These are phyloP conservation scores for Lablab purpureus DNA, from an alignment of 306 rosid species.

Conservation along the genomic window DNA sequence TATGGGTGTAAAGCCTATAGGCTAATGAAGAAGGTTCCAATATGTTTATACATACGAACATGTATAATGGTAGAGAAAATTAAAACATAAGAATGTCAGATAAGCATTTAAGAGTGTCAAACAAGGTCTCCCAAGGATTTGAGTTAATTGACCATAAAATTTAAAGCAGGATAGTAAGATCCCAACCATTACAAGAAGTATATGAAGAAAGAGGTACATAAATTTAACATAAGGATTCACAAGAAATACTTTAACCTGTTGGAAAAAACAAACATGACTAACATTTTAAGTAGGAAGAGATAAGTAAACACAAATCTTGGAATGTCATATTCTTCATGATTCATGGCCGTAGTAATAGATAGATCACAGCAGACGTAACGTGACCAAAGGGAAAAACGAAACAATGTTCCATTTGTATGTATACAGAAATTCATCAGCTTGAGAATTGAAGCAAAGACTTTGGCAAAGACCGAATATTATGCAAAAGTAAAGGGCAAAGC, in stretches of 20 bases:
- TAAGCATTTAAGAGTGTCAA: neutral
- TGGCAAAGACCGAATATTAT: neutral
- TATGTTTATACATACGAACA: neutral
- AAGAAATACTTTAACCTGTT: neutral
- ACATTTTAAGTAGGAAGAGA: neutral
- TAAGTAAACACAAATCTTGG: neutral
- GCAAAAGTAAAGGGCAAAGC: slow-evolving; percentile 7
- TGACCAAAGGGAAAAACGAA: neutral
- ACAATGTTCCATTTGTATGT: neutral
- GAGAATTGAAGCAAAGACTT: neutral
- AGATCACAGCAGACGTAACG: neutral
- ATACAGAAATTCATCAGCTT: neutral
- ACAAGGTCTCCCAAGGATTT: neutral
- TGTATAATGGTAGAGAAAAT: neutral
- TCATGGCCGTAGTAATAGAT: neutral
- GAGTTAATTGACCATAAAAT: neutral
- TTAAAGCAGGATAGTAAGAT: neutral
- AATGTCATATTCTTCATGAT: too few species aligned
- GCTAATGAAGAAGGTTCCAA: neutral
- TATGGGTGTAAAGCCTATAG: slow-evolving; percentile 2
- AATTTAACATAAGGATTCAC: neutral
- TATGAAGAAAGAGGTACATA: neutral
- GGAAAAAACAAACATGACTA: neutral
- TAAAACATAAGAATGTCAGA: neutral
- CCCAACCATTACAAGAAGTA: neutral